Evolutionary conservation across 2,329 filamentous ascomycete genomes (phyloP), one percentile per base, ranked within the genome.

Genomic region (Cladophialophora chaetospira): DNA sequence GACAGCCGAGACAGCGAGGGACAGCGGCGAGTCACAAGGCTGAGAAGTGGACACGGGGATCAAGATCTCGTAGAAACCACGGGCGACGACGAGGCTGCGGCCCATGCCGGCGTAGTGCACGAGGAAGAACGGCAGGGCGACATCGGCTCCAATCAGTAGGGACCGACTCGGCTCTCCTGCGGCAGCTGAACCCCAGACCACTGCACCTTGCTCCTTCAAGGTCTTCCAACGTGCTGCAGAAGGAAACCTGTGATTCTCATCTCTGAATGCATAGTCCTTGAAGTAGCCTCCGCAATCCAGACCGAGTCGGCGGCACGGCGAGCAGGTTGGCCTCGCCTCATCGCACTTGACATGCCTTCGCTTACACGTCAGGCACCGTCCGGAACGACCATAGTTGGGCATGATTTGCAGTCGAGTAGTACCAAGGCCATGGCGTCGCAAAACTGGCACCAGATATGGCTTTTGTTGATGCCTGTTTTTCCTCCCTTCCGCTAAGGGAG

Each of bases 341-440:
- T 75, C 73, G 63, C 73, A 75, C 44, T 72, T 71, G 55, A 75
- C 71, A 51, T 71, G 73, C 53, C 73, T 70, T 49, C 66, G 63
- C 19, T 72, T 72, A 55, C 73, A 75, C 64, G 71, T 72, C 57
- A 68, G 67, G 61, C 73, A 75, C 53, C 73, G 72, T 44, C 49
- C 49, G n/a, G 60, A 60, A 9, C 62, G 57, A 29, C 62, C 62
- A 40, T 46, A 57, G 45, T 64, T 64, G 38, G 62, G 60, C 62
- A 64, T 64, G 8, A 31, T 38, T 61, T 31, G 45, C 4, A 19
- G 8, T 33, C n/a, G 45, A 13, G 23, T 33, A 21, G 25, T 33
- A 33, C 8, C 23, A 48, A 48, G 26, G 4, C 45, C 45, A 48
- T 48, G 28, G 45, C 6, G 36, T 42, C 36, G 36, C 36, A 42